Conservation (phyloP, 768 basidiomycete species). For the Leccinum uliginosum region DNA sequence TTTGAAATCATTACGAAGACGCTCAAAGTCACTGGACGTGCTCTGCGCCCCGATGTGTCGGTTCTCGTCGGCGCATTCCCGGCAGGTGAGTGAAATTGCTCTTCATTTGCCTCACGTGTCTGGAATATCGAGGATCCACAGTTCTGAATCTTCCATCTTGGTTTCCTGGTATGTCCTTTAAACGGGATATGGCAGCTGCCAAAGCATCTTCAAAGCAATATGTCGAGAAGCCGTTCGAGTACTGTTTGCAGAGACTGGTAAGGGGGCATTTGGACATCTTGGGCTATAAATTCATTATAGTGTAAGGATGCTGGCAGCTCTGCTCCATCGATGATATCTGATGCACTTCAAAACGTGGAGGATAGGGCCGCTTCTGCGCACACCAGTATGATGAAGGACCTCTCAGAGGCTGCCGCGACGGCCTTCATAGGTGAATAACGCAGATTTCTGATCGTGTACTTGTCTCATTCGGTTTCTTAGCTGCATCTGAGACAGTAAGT, state of each 20-base stretch:
- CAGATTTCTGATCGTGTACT: not conserved
- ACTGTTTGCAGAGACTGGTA: constrained; percentile 18
- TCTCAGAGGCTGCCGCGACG: constrained; percentile 22
- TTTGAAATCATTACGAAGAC: constrained; percentile 5
- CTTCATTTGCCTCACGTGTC: not conserved
- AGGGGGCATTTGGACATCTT: not conserved
- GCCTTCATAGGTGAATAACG: constrained; percentile 13
- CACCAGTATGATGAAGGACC: constrained; percentile 5
- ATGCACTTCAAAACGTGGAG: constrained; percentile 12
- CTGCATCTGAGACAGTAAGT: constrained; percentile 20
- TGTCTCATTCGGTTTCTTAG: constrained; percentile 8
- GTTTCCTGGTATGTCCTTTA: constrained; percentile 24
- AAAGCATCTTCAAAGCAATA: constrained; percentile 15
- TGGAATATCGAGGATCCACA: not conserved
- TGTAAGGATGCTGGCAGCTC: constrained; percentile 7
- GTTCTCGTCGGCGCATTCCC: constrained; percentile 18
- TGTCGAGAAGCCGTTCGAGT: constrained; percentile 12
- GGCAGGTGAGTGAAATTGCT: constrained; percentile 5
- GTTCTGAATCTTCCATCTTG: constrained; percentile 22
- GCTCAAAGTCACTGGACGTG: constrained; percentile 3
- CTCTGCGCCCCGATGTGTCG: constrained; percentile 16
- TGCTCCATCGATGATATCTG: constrained; percentile 16
- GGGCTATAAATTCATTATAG: not conserved
- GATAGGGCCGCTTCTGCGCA: constrained; percentile 5
- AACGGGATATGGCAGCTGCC: constrained; percentile 15